Conservation (phyloP, 345 rosid species). For the Populus simonii region DNA sequence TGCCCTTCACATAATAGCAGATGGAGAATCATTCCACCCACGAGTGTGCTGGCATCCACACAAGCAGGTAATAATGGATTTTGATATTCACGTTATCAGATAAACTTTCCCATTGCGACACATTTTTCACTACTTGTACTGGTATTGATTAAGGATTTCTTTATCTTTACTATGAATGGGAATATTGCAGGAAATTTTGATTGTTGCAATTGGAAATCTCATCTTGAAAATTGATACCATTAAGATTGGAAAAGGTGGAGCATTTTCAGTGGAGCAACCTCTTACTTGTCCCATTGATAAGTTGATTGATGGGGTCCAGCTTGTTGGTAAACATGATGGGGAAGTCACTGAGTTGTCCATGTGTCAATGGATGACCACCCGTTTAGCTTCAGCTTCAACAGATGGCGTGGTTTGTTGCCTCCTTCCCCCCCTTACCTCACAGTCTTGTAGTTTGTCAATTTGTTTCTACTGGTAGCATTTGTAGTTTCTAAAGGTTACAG, state of each 20-base stretch:
- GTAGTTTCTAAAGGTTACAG: background rate
- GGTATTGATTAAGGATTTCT: background rate
- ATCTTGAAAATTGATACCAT: conserved; percentile 69
- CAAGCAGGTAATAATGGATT: conserved; percentile 60
- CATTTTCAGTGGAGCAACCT: conserved; percentile 64
- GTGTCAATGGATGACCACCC: conserved; percentile 89
- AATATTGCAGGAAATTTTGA: conserved; percentile 69
- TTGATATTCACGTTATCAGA: background rate
- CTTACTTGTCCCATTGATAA: conserved; percentile 60
- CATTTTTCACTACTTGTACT: conserved; percentile 2
- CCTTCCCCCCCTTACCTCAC: background rate
- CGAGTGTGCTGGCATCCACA: conserved; percentile 92
- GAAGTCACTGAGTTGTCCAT: conserved; percentile 91
- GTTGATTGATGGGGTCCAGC: conserved; percentile 69
- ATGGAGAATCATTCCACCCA: conserved; percentile 59
- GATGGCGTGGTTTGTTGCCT: conserved; percentile 74
- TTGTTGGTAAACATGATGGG: conserved; percentile 84
- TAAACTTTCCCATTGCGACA: background rate
- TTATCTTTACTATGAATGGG: background rate
- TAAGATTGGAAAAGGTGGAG: conserved; percentile 59
- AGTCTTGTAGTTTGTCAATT: background rate
- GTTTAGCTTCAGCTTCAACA: conserved; percentile 30
- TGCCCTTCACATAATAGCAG: conserved; percentile 63
- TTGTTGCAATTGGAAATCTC: conserved; percentile 66
- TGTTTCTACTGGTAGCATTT: background rate